phyloP scores from a whole-genome alignment of 495 filamentous ascomycete genomes.

The Penicillium waksmanii region DNA sequence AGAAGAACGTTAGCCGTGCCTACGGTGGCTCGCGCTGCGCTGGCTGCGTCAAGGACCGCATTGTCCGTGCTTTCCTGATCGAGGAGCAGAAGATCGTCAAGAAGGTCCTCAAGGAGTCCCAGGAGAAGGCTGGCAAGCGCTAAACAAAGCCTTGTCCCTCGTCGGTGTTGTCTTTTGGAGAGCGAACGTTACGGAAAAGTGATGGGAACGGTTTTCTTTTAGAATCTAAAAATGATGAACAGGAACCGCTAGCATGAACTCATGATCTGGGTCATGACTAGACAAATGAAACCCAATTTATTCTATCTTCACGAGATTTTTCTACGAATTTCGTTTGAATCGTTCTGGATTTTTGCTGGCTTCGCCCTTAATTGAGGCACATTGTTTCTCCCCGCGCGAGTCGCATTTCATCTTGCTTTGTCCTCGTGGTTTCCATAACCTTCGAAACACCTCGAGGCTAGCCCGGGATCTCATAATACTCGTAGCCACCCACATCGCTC shows the following conservation, averaged over 20 bases:
- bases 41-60: conserved; percentile 96
- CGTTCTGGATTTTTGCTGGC: not conserved
- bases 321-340: conserved; percentile 18
- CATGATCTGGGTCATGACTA: conserved; percentile 29
- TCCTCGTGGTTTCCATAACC: too few relatives aligned
- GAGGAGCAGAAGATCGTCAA: conserved; percentile 99
- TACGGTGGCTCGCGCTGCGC: conserved; percentile 98
- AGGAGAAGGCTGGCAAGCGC: conserved; percentile 71
- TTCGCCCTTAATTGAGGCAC: not conserved
- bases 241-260: conserved; percentile 37
- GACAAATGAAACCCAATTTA: conserved; percentile 43
- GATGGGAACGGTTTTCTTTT: conserved; percentile 38
- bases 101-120: conserved; percentile 97
- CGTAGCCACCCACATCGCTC: not conserved
- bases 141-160: conserved; percentile 42
- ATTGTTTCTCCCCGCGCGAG: not conserved
- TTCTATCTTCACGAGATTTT: conserved; percentile 36
- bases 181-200: conserved; percentile 47
- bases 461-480: not conserved
- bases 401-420: not conserved
- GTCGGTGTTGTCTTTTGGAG: conserved; percentile 49
- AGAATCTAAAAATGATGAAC: conserved; percentile 38
- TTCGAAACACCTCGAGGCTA: not conserved
- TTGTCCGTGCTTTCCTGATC: conserved; percentile 96
- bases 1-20: conserved; percentile 98